phyloP scores from a whole-genome alignment of 108 stramenopile species.

The Craspedostauros australis region DNA sequence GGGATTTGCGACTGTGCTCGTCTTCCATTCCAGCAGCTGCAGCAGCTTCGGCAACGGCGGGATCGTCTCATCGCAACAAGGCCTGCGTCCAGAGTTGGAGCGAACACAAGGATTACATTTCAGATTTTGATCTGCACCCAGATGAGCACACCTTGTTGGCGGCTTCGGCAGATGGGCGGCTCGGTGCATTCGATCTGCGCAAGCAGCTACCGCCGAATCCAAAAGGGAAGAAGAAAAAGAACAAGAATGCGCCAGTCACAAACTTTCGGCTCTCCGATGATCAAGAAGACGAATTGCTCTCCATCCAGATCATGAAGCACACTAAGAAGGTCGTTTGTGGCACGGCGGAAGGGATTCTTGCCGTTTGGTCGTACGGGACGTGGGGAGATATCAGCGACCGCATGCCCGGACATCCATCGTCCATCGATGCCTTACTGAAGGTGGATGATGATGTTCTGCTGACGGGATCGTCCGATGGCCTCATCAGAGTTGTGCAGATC shows the following conservation, averaged over 20 bases:
- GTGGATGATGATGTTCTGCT: slow-evolving; percentile 93
- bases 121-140: slow-evolving; percentile 42
- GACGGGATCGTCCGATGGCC: slow-evolving; percentile 92
- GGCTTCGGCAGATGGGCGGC: slow-evolving; percentile 67
- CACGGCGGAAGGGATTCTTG: slow-evolving; percentile 82
- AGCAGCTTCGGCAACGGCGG: too few relatives aligned
- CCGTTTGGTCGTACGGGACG: slow-evolving; percentile 76
- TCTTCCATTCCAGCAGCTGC: slow-evolving; percentile 11
- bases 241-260: slow-evolving; percentile 10
- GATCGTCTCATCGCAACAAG: slow-evolving; percentile 36
- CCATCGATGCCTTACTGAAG: slow-evolving; percentile 84
- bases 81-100: slow-evolving; percentile 65
- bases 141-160: slow-evolving; percentile 68
- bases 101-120: slow-evolving; percentile 81
- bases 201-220: slow-evolving; percentile 28
- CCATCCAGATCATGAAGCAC: slow-evolving; percentile 70
- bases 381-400: slow-evolving; percentile 96
- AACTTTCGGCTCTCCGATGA: slow-evolving; percentile 65
- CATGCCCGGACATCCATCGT: slow-evolving; percentile 88
- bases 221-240: slow-evolving; percentile 9
- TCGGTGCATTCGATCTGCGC: slow-evolving; percentile 68
- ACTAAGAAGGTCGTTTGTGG: slow-evolving; percentile 85
- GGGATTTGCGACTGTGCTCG: slow-evolving; percentile 59
- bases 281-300: slow-evolving; percentile 94
- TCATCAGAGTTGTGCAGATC: slow-evolving; percentile 86